Evolutionary conservation across 2,329 filamentous ascomycete species (phyloP).

Genomic region (Fusarium dlaminii): DNA sequence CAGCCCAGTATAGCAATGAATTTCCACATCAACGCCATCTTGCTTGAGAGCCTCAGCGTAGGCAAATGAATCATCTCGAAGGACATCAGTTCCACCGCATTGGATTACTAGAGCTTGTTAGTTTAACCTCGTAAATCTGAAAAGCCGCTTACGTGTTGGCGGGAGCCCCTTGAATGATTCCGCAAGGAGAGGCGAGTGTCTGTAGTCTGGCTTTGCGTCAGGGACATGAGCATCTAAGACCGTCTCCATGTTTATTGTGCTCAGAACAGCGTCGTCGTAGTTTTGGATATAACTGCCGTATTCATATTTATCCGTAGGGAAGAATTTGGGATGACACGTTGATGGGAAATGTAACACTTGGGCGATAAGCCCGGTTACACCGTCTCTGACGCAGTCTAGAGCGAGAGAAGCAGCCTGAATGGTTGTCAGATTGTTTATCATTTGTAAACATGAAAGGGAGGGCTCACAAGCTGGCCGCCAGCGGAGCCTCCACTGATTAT

Average conservation of each 20-base stretch:
- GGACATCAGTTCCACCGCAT: constrained; percentile 26
- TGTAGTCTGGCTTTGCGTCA: constrained; percentile 9
- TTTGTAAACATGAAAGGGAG: not conserved
- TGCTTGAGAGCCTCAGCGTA: constrained; percentile 29
- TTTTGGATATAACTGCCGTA: constrained; percentile 39
- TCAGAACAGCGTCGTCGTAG: constrained; percentile 9
- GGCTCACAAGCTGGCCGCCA: constrained; percentile 28
- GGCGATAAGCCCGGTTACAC: constrained; percentile 31
- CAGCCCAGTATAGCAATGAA: constrained; percentile 30
- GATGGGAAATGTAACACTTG: constrained; percentile 35
- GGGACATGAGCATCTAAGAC: constrained; percentile 19
- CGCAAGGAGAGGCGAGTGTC: constrained; percentile 37
- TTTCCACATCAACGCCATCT: constrained; percentile 22
- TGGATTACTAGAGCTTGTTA: constrained; percentile 24
- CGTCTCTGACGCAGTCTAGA: constrained; percentile 5
- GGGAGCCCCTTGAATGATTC: constrained; percentile 21
- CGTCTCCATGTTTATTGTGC: constrained; percentile 8
- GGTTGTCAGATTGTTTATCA: not conserved
- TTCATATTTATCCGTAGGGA: constrained; percentile 35
- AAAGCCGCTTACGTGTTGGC: constrained; percentile 32
- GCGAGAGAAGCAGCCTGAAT: constrained; percentile 29
- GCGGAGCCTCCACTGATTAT: constrained; percentile 37
- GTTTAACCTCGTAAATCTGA: accelerated
- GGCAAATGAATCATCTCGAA: constrained; percentile 35
- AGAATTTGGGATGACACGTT: constrained; percentile 39